These are phyloP conservation scores for Tetrapisispora phaffii DNA, from an alignment of 805 yeast genomes.

Conservation along the genomic window DNA sequence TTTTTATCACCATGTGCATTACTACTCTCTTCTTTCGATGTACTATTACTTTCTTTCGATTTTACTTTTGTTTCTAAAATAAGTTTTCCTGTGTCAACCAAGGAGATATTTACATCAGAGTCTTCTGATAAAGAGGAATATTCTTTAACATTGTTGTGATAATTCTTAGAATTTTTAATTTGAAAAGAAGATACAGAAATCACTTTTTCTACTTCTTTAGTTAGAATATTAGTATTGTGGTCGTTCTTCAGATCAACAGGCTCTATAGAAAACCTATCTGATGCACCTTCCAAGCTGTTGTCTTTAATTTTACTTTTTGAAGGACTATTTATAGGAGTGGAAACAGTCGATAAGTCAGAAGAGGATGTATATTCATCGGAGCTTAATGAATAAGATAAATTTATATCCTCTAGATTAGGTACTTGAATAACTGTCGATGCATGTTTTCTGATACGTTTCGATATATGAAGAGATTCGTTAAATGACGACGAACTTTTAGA, in stretches of 20 bases:
- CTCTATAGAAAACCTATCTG: not conserved
- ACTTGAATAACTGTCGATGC: not conserved
- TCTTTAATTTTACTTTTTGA: not conserved
- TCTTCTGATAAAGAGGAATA: constrained; percentile 1
- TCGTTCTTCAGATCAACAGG: no score
- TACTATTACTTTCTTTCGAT: no score
- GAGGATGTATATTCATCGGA: constrained; percentile 6
- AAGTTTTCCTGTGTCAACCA: not conserved
- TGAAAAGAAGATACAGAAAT: not conserved
- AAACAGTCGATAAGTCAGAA: constrained; percentile 4
- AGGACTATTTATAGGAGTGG: constrained; percentile 14
- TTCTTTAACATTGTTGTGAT: not conserved
- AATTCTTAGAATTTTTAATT: not conserved
- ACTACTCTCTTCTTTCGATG: not conserved
- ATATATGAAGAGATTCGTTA: not conserved
- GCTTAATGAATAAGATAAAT: constrained; percentile 1
- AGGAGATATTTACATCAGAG: not conserved
- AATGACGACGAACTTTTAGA: not conserved
- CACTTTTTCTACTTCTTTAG: no score
- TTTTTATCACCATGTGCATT: not conserved
- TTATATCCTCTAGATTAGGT: not conserved
- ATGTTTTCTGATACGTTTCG: not conserved
- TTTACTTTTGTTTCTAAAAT: not conserved
- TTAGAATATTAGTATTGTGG: not conserved
- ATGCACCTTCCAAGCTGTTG: not conserved